Percentiles rank a stretch among this genome's conserved stretches.
Evolutionary conservation across 1,284 basidiomycete genomes (phyloP).

Genomic region (Malassezia globosa): DNA sequence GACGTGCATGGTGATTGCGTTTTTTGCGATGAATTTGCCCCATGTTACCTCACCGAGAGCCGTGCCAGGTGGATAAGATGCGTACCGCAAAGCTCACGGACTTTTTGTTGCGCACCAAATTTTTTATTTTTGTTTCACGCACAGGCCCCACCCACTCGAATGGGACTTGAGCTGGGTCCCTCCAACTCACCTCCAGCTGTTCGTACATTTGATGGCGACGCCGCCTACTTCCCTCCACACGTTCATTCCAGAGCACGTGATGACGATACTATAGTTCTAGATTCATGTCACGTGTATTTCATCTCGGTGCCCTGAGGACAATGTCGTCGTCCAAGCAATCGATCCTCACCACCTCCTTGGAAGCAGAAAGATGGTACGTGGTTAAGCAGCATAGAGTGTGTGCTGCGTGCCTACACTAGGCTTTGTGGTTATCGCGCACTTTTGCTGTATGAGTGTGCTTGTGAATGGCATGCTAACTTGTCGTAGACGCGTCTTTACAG

Average conservation of each 20-base stretch:
- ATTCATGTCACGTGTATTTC: constrained; percentile 9
- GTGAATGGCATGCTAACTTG: constrained; percentile 2
- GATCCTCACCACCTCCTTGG: constrained; percentile 16
- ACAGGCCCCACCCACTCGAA: no score
- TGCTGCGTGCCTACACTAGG: no score
- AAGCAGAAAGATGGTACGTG: constrained; percentile 14
- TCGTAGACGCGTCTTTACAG: constrained; percentile 62
- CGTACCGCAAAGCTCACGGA: no score
- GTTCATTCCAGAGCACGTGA: constrained; percentile 6
- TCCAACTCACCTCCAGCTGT: no score
- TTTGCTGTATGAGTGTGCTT: background rate
- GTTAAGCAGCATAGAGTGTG: background rate
- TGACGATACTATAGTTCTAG: constrained; percentile 4
- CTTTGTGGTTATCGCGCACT: no score
- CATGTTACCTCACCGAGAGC: constrained; percentile 18
- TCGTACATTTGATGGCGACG: no score
- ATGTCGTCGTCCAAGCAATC: background rate
- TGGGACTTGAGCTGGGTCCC: no score
- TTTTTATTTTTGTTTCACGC: no score
- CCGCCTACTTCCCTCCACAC: background rate
- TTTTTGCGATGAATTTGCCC: constrained; percentile 38
- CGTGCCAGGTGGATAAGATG: background rate
- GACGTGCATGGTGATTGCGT: constrained; percentile 42
- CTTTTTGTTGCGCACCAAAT: no score
- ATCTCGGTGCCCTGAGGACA: no score